Evolutionary conservation across 768 basidiomycete genomes (phyloP).

Genomic region (Calocera cornea): DNA sequence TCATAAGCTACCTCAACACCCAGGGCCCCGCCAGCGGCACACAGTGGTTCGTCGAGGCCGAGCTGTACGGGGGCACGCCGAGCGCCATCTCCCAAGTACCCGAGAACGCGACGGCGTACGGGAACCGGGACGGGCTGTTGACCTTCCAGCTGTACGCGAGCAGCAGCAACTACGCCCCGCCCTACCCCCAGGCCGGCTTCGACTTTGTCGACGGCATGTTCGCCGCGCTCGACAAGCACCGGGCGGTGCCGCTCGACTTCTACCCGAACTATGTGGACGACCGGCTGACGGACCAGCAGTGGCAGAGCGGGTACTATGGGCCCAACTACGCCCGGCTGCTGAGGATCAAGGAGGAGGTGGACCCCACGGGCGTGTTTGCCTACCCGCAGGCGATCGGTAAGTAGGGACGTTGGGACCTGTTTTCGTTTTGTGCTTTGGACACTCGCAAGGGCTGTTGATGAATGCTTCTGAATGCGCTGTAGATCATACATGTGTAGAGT

Average conservation of each 20-base stretch:
- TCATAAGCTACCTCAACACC: conserved; percentile 13
- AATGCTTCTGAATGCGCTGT: no score
- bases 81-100: conserved; percentile 13
- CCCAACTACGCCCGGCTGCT: not conserved
- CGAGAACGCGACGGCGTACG: conserved; percentile 11
- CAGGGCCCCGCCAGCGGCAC: not conserved
- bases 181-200: not conserved
- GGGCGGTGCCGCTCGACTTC: not conserved
- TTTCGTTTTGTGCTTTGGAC: not conserved
- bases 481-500: no score
- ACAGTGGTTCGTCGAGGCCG: conserved; percentile 15
- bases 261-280: not conserved
- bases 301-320: not conserved
- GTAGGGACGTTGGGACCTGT: not conserved
- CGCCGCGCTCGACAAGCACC: not conserved
- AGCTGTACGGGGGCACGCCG: conserved; percentile 16
- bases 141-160: conserved; percentile 16
- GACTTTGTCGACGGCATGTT: not conserved
- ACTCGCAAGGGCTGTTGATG: no score
- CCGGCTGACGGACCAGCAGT: not conserved
- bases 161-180: conserved; percentile 7
- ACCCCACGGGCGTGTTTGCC: not conserved
- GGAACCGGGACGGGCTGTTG: conserved; percentile 14
- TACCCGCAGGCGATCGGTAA: not conserved
- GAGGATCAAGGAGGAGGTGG: not conserved